Conservation (phyloP, 306 rosid genomes). For the Quercus gilva region DNA sequence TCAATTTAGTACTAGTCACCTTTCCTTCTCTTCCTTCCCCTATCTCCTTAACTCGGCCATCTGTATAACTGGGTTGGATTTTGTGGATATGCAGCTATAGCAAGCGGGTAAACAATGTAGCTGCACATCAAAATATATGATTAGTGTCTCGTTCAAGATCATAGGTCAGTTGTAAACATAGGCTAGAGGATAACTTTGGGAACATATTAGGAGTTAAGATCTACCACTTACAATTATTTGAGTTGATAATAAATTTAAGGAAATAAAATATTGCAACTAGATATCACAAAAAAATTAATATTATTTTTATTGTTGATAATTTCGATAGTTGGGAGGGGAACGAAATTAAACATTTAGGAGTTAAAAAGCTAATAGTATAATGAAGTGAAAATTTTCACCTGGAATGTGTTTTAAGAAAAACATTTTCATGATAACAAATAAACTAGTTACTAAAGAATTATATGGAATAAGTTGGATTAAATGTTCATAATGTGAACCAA, state of each 20-base stretch:
- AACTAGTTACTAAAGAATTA: not conserved
- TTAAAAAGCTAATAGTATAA: not conserved
- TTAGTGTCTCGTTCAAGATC: not conserved
- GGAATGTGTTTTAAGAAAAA: not conserved
- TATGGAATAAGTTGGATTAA: not conserved
- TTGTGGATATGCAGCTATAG: conserved; percentile 34
- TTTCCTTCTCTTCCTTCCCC: no score
- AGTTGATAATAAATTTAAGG: no score
- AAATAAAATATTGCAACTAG: not conserved
- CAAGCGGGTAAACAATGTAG: conserved; percentile 8
- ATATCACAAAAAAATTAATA: not conserved
- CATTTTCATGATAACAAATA: not conserved
- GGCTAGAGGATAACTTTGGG: not conserved
- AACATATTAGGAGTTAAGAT: not conserved
- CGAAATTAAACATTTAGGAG: no score
- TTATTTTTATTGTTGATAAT: no score
- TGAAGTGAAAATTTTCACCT: not conserved
- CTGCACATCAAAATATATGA: conserved; percentile 19
- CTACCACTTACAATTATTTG: no score
- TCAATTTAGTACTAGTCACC: no score
- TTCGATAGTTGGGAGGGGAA: no score
- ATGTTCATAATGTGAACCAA: not conserved
- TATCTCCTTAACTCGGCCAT: conserved; percentile 6
- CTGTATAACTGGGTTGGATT: conserved; percentile 25
- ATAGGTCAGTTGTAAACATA: not conserved